Evolutionary conservation across 129 eudicot species (phyloP), one percentile per base, ranked within the genome.

Genomic region (Oenanthe sinensis): DNA sequence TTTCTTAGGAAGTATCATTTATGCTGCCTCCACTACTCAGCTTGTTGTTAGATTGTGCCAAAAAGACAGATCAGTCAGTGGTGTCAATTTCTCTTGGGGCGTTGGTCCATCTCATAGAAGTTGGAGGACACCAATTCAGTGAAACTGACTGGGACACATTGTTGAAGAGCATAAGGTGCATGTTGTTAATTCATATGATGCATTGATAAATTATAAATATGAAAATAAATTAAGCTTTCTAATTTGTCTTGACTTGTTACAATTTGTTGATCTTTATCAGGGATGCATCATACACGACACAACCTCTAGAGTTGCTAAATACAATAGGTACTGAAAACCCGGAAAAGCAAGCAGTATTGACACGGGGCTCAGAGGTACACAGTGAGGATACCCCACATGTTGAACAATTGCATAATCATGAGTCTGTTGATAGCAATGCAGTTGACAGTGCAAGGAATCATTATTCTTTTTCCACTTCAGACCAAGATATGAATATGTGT

Each of bases 111-210:
- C 99, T 95, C 83, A 89, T 90, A 37, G 97, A 95, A 88, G 97
- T 95, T 85, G 99, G 99, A 70, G 99, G 99, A 55, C 97, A 95
- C 84, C 99, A 95, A 76, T 95, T 95, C 82, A 95, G 95, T 84
- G 96, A 88, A 69, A 80, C 78, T 78, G 99, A 95, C 82, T 95
- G 99, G 99, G 95, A 95, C 80, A 95, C 97, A 75, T 90, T 95
- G 95, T 85, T 95, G 86, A 89, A 90, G 84, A 90, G 99, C 88
- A 91, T 95, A 79, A 92, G 99, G 99, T 95, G 68, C 85, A 78
- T 82, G 40, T 79, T 42, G 20, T 72, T 44, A 37, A n/a, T 72
- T 9, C 5, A 9, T 6, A 71, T 44, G 43, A 48, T 2, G 45
- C 69, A 40, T 71, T 28, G 24, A 46, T 76, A 42, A 24, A 76